Evolutionary conservation across 768 basidiomycete genomes (phyloP), one percentile per base, ranked within the genome.

Genomic region (Amylocystis lapponica): DNA sequence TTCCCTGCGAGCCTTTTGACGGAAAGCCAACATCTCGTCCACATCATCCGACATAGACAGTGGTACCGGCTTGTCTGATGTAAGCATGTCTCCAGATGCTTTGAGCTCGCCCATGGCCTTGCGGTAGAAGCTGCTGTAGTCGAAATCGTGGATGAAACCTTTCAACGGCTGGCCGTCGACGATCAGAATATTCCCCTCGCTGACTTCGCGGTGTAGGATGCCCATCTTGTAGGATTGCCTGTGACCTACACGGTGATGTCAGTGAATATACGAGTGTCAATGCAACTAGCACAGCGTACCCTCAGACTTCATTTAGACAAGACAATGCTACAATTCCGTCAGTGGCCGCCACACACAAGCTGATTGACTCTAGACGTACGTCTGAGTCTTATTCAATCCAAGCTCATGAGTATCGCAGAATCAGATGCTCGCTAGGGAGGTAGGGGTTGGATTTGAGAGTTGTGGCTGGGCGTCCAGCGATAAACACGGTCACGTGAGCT

Each of bases 111-210:
- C 20, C 8, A 19, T 23, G 2, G 32, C 6, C 13, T 25, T 30
- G 10, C 36, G 30, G 1, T 12, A 27, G 32, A 49, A 44, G 2
- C 22, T 35, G 32, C 39, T 41, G 31, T 47, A 41, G 22, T 47
- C 46, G 26, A 47, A 41, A 20, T 47, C 46, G 14, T 31, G 7
- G 19, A 43, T 20, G 39, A 33, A 39, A 23, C 41, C 36, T 27
- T 33, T 8, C 10, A 43, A 27, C 4, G 27, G 13, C 5, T 21
- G 21, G 27, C 36, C 39, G 0, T 41, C 46, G 7, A 20, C 36
- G 30, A 56, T 52, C n/a, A 56, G 40, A 16, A 56, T 49, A 17
- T 56, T 56, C 11, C 41, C 40, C 10, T 41, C 42, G 20, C 55
- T 56, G 31, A 56, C 23, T 25, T 56, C 55, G 2, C 52, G 35